A percentile compares a stretch with the other conserved stretches of the same genome.
These are phyloP conservation scores for Lycium ferocissimum DNA, from an alignment of 257 asterid species.

Conservation along the genomic window DNA sequence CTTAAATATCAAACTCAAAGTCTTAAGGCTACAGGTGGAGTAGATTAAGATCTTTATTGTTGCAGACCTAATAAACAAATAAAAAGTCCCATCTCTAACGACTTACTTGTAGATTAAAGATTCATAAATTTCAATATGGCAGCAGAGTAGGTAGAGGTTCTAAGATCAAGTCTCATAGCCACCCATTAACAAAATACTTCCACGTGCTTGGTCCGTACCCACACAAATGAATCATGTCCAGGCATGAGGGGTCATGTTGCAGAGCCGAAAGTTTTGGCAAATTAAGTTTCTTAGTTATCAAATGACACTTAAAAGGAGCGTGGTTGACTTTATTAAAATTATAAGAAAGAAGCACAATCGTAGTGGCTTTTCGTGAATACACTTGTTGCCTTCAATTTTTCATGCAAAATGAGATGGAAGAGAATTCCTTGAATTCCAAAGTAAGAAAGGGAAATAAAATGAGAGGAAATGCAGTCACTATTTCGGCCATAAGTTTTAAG, in stretches of 20 bases:
- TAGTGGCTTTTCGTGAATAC: neutral
- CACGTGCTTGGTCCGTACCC: neutral
- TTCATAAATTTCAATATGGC: neutral
- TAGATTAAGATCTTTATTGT: neutral
- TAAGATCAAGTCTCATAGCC: neutral
- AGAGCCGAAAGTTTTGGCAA: neutral
- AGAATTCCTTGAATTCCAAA: conserved; percentile 12
- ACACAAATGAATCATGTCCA: conserved; percentile 6
- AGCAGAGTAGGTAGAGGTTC: neutral
- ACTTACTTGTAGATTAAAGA: neutral
- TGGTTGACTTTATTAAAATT: neutral
- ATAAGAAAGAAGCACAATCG: neutral
- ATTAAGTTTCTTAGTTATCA: neutral
- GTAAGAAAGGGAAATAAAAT: neutral
- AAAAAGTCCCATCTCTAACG: neutral
- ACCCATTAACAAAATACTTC: neutral
- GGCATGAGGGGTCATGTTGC: neutral
- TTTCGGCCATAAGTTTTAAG: neutral
- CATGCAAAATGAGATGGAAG: neutral
- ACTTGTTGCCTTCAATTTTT: neutral
- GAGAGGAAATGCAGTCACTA: conserved; percentile 6
- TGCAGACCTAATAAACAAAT: neutral
- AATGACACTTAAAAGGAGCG: neutral
- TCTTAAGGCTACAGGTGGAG: neutral
- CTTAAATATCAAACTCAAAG: neutral